Evolutionary conservation across 257 asterid species (phyloP).

Genomic region (Jaltomata sinuosa): DNA sequence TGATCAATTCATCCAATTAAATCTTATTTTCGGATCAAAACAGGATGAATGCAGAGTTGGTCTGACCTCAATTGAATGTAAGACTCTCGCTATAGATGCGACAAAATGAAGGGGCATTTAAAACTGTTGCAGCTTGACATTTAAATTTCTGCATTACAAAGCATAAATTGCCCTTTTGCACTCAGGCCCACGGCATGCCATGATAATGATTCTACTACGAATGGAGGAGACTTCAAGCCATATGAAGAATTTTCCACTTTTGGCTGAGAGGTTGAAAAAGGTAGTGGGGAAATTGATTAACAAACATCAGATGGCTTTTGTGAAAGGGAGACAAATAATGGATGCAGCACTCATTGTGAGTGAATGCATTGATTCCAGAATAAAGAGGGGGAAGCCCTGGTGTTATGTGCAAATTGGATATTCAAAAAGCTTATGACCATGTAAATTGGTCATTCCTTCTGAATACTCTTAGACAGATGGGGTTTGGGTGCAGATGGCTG

Average conservation of each 20-base stretch:
- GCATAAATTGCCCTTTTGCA: neutral
- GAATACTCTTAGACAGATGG: no score
- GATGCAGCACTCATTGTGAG: no score
- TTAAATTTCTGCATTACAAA: neutral
- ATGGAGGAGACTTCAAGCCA: neutral
- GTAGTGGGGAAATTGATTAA: no score
- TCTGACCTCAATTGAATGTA: neutral
- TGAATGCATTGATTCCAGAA: no score
- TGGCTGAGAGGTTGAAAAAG: no score
- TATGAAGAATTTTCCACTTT: neutral
- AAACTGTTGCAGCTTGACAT: neutral
- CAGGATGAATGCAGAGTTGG: neutral
- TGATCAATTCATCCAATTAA: neutral
- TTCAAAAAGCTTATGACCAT: no score
- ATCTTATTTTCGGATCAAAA: neutral
- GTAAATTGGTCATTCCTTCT: no score
- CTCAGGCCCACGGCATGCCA: neutral
- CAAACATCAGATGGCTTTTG: no score
- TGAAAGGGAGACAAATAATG: no score
- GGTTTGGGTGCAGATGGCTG: no score
- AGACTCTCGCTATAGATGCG: neutral
- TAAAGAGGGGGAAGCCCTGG: no score
- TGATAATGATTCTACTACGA: neutral
- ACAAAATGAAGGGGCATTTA: neutral
- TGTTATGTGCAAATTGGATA: no score